Percentiles rank a stretch among this genome's conserved stretches.
These are phyloP conservation scores for Domatiomyces catenatus DNA, from an alignment of 2,329 filamentous ascomycete species.

Conservation along the genomic window DNA sequence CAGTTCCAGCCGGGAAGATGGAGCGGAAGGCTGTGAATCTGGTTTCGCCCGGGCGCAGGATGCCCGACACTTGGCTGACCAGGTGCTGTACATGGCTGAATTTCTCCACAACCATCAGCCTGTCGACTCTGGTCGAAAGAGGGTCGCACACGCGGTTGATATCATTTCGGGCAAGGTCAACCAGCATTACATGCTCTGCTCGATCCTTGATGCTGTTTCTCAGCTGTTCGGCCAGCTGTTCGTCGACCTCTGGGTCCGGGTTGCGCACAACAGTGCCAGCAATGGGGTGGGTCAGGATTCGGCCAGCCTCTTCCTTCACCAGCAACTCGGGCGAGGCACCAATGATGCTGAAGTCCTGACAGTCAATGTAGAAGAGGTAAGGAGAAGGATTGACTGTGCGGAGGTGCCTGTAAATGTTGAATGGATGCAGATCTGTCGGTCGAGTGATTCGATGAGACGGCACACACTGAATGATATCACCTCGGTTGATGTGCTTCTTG, in stretches of 20 bases:
- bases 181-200: constrained; percentile 93
- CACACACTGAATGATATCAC: constrained; percentile 95
- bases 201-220: constrained; percentile 74
- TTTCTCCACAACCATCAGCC: constrained; percentile 82
- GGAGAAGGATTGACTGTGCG: constrained; percentile 96
- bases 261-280: constrained; percentile 88
- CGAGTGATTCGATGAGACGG: constrained; percentile 85
- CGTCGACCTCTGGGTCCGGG: constrained; percentile 65
- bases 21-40: constrained; percentile 90
- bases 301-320: constrained; percentile 72
- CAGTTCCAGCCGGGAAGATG: constrained; percentile 93
- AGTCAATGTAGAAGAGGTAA: constrained; percentile 93
- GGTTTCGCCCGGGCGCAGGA: constrained; percentile 68
- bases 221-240: constrained; percentile 60
- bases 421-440: constrained; percentile 81
- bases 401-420: constrained; percentile 93
- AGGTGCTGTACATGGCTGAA: constrained; percentile 97
- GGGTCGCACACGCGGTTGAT: constrained; percentile 93
- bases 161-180: constrained; percentile 90
- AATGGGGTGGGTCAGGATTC: constrained; percentile 92
- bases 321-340: constrained; percentile 89
- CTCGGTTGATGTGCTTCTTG: constrained; percentile 78
- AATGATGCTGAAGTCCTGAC: constrained; percentile 82
- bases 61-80: constrained; percentile 84
- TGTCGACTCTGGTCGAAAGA: constrained; percentile 73